These are phyloP conservation scores for Pichia phayaonensis DNA, from an alignment of 805 yeast genomes.

Conservation along the genomic window DNA sequence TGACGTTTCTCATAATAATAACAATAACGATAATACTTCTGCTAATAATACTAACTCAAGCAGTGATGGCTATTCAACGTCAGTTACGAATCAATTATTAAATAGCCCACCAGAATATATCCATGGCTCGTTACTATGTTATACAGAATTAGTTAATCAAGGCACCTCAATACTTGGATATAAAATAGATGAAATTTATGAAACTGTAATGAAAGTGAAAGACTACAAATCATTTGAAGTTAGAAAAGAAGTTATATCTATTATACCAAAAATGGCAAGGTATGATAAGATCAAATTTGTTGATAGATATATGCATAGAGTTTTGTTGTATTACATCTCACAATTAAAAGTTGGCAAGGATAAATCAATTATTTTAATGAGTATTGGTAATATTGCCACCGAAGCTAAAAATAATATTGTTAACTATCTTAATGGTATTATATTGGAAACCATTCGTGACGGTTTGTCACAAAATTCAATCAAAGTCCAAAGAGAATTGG, in stretches of 20 bases:
- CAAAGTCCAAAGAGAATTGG: slow-evolving; percentile 62
- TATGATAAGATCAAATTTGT: slow-evolving; percentile 72
- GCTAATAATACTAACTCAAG: not conserved
- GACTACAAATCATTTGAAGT: slow-evolving; percentile 72
- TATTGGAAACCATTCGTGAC: slow-evolving; percentile 76
- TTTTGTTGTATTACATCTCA: slow-evolving; percentile 67
- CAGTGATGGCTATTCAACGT: not conserved
- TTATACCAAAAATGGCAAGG: slow-evolving; percentile 75
- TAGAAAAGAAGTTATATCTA: slow-evolving; percentile 75
- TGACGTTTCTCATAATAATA: not conserved
- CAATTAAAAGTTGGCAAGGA: slow-evolving; percentile 71
- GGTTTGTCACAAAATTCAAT: slow-evolving; percentile 58
- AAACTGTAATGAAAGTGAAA: slow-evolving; percentile 61
- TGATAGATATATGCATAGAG: slow-evolving; percentile 70
- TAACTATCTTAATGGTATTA: slow-evolving; percentile 81
- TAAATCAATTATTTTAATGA: slow-evolving; percentile 62
- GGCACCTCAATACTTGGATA: slow-evolving; percentile 68
- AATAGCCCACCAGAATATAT: slow-evolving; percentile 49
- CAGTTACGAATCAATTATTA: not conserved
- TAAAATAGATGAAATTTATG: slow-evolving; percentile 70
- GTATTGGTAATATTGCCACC: slow-evolving; percentile 78
- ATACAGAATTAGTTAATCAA: slow-evolving; percentile 64
- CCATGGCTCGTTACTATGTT: slow-evolving; percentile 84
- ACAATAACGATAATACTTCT: not conserved
- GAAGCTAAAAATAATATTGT: slow-evolving; percentile 80